Evolutionary conservation across 495 filamentous ascomycete genomes (phyloP).

Genomic region (Aspergillus indologenus): DNA sequence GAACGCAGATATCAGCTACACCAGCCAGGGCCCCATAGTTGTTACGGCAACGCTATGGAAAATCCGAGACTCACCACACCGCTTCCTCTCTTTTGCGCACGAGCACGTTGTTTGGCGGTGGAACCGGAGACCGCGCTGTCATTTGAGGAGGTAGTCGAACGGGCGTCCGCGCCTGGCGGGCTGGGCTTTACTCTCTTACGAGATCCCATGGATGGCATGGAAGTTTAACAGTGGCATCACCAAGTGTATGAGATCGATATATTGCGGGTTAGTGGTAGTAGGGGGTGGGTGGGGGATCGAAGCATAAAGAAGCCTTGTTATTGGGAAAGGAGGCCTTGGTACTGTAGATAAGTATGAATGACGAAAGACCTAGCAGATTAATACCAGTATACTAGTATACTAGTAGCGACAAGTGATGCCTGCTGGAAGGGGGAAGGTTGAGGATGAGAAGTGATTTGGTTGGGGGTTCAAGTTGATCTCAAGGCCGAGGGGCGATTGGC

Average conservation of each 20-base stretch:
- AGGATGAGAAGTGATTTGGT: constrained; percentile 2
- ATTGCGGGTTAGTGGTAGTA: neutral
- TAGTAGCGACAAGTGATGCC: neutral
- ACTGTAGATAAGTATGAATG: neutral
- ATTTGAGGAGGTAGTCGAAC: constrained; percentile 21
- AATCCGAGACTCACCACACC: constrained; percentile 26
- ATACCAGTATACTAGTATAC: no score
- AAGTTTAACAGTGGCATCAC: constrained; percentile 34
- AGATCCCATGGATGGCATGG: constrained; percentile 53
- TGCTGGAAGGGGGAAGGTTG: neutral
- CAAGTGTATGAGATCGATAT: constrained; percentile 7
- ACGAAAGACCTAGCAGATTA: neutral
- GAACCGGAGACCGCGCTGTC: constrained; percentile 27
- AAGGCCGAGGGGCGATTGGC: neutral
- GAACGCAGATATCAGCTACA: constrained; percentile 18
- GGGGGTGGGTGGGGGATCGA: constrained; percentile 3
- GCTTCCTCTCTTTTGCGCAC: constrained; percentile 32
- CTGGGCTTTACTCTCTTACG: constrained; percentile 64
- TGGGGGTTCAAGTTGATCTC: neutral
- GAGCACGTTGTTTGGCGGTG: constrained; percentile 24
- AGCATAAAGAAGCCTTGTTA: constrained; percentile 13
- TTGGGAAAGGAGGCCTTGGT: neutral
- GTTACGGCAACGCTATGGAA: constrained; percentile 1
- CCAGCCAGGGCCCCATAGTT: neutral
- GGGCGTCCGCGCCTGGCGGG: constrained; percentile 43